Percentiles rank a stretch among this genome's conserved stretches.
phyloP scores from a whole-genome alignment of 2,329 filamentous ascomycete genomes.

The Neonectria coccinea region DNA sequence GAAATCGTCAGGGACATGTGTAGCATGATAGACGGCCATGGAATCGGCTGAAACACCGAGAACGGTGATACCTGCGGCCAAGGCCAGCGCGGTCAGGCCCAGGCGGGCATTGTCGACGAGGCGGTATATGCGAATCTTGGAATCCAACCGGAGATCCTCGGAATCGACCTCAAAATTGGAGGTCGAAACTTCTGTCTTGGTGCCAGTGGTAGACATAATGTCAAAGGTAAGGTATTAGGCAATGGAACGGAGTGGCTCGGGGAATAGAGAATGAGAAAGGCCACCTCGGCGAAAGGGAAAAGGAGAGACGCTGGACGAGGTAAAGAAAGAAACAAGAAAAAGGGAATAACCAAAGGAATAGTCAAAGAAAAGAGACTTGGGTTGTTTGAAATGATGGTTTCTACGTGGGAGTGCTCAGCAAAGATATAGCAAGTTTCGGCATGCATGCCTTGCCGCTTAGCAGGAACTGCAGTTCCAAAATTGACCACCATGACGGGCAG shows the following conservation, averaged over 20 bases:
- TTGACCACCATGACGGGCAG: conserved; percentile 20
- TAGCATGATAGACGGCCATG: conserved; percentile 66
- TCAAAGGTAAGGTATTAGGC: conserved; percentile 22
- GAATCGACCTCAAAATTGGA: conserved; percentile 64
- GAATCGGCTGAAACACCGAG: conserved; percentile 67
- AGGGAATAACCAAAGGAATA: conserved; percentile 19
- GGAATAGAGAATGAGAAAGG: conserved; percentile 25
- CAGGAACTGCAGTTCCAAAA: conserved; percentile 29
- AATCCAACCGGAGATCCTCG: conserved; percentile 49
- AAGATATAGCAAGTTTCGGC: conserved; percentile 39
- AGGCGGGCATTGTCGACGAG: conserved; percentile 59
- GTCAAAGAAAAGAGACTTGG: conserved; percentile 13
- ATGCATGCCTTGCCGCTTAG: conserved; percentile 32
- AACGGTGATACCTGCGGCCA: conserved; percentile 64
- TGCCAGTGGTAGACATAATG: conserved; percentile 44
- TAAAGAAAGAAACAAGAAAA: conserved; percentile 20
- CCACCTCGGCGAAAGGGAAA: conserved; percentile 13
- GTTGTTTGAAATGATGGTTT: conserved; percentile 10
- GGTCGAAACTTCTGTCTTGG: conserved; percentile 56
- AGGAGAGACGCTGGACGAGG: conserved; percentile 12
- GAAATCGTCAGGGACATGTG: conserved; percentile 60
- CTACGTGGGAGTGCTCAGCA: conserved; percentile 16
- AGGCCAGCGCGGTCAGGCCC: conserved; percentile 61
- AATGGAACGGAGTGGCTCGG: conserved; percentile 16
- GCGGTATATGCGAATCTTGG: conserved; percentile 54